These are phyloP conservation scores for Huntiella abstrusa DNA, from an alignment of 2,329 filamentous ascomycete species.

Conservation along the genomic window DNA sequence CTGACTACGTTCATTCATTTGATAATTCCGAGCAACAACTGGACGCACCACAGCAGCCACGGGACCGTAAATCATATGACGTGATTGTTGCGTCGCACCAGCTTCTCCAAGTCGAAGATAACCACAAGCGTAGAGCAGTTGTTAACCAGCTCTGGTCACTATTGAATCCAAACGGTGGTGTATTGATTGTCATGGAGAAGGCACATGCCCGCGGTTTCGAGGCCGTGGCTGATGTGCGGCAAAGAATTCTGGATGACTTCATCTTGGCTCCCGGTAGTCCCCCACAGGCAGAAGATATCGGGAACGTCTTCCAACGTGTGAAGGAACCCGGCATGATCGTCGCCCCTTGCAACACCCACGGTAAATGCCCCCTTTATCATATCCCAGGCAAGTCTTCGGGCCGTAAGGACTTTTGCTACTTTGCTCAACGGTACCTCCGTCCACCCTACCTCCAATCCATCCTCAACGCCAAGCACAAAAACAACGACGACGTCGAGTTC, in stretches of 20 bases:
- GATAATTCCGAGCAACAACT: constrained; percentile 39
- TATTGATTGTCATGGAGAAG: constrained; percentile 79
- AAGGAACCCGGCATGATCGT: constrained; percentile 46
- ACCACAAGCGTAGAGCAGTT: constrained; percentile 57
- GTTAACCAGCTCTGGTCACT: constrained; percentile 82
- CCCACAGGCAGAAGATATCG: constrained; percentile 13
- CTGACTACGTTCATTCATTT: constrained; percentile 57
- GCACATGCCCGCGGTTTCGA: constrained; percentile 85
- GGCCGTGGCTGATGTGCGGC: constrained; percentile 66
- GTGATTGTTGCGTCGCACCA: constrained; percentile 78
- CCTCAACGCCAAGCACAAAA: constrained; percentile 47
- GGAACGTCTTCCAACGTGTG: constrained; percentile 18
- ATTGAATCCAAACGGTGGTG: constrained; percentile 64
- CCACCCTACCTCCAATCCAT: constrained; percentile 67
- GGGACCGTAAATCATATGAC: constrained; percentile 62
- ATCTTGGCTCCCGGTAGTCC: constrained; percentile 33
- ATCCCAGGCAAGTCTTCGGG: constrained; percentile 49
- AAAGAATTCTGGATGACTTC: constrained; percentile 57
- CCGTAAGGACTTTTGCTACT: constrained; percentile 80
- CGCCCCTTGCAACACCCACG: constrained; percentile 75
- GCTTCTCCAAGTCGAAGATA: constrained; percentile 57
- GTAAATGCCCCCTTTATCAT: constrained; percentile 73
- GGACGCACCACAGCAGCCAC: constrained; percentile 34
- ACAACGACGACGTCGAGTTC: constrained; percentile 81
- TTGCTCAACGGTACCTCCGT: constrained; percentile 72